Percentiles rank a stretch among this genome's conserved stretches.
Evolutionary conservation across 768 basidiomycete species (phyloP).

Genomic region (Boletus reticulatus): DNA sequence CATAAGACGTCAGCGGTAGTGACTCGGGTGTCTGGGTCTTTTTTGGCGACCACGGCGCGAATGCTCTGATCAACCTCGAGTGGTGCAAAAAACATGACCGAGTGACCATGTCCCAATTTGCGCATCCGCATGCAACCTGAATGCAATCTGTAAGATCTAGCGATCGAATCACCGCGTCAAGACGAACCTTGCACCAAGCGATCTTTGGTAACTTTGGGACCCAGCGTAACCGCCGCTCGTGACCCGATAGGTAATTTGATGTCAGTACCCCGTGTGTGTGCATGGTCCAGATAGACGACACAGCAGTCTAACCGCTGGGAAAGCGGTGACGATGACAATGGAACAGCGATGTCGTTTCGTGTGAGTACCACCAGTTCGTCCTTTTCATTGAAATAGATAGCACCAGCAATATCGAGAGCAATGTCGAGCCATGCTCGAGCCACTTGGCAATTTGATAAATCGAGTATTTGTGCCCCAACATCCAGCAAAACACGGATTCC

Average conservation of each 20-base stretch:
- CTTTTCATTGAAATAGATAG: no score
- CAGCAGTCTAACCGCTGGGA: slow-evolving; percentile 1
- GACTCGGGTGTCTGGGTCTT: neutral
- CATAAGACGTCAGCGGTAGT: neutral
- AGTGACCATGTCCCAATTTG: neutral
- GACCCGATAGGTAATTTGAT: slow-evolving; percentile 41
- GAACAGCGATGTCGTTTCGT: slow-evolving; percentile 32
- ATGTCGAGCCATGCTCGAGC: slow-evolving; percentile 21
- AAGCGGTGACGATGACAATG: slow-evolving; percentile 39
- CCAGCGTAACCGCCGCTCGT: slow-evolving; percentile 46
- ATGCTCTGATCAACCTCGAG: neutral
- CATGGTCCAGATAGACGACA: neutral
- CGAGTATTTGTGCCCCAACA: slow-evolving; percentile 53
- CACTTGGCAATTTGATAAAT: slow-evolving; percentile 40
- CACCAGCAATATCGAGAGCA: slow-evolving; percentile 16
- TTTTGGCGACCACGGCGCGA: neutral
- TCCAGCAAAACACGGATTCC: slow-evolving; percentile 47
- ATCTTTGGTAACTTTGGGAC: slow-evolving; percentile 27
- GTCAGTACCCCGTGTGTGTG: slow-evolving; percentile 38
- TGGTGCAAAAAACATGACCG: no score
- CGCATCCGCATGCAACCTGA: neutral
- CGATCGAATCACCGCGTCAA: neutral
- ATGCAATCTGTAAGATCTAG: neutral
- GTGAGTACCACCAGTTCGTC: no score
- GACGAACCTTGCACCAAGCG: slow-evolving; percentile 26